Conservation (phyloP, 2,329 filamentous ascomycete genomes). For the Emericellopsis atlantica region DNA sequence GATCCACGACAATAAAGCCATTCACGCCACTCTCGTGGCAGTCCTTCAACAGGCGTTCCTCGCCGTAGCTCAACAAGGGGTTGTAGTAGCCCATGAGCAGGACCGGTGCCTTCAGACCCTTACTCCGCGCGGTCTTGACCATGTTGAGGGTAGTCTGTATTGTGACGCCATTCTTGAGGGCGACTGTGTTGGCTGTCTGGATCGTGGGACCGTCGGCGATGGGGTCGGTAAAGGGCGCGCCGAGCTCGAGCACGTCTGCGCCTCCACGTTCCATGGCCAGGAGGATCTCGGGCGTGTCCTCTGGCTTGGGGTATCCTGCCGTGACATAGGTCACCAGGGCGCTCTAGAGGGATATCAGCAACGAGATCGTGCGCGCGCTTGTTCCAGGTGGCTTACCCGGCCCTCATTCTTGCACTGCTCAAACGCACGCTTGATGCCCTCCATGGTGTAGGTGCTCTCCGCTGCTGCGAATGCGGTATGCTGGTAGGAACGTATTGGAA, state of each 20-base stretch:
- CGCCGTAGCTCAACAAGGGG: slow-evolving; percentile 84
- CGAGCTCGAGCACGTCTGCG: slow-evolving; percentile 90
- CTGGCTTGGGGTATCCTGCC: slow-evolving; percentile 76
- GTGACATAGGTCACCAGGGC: slow-evolving; percentile 95
- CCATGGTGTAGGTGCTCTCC: slow-evolving; percentile 26
- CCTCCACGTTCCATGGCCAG: slow-evolving; percentile 87
- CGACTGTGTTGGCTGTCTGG: slow-evolving; percentile 83
- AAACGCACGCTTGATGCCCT: slow-evolving; percentile 46
- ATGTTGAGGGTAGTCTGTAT: slow-evolving; percentile 69
- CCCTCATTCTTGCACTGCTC: slow-evolving; percentile 45
- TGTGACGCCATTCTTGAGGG: slow-evolving; percentile 79
- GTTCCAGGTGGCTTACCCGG: slow-evolving; percentile 29
- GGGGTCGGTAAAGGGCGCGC: slow-evolving; percentile 92
- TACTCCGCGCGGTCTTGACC: slow-evolving; percentile 65
- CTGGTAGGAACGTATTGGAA: no score
- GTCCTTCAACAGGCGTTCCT: slow-evolving; percentile 77
- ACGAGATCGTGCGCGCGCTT: slow-evolving; percentile 3
- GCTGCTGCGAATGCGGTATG: no score
- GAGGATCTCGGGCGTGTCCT: slow-evolving; percentile 72
- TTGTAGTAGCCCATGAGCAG: slow-evolving; percentile 99
- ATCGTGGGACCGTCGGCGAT: slow-evolving; percentile 97
- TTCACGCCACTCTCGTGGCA: slow-evolving; percentile 78
- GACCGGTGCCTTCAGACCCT: slow-evolving; percentile 69
- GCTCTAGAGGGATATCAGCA: slow-evolving; percentile 33
- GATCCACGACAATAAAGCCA: slow-evolving; percentile 92